Evolutionary conservation across 2,329 filamentous ascomycete species (phyloP), one percentile per base, ranked within the genome.

Genomic region (Tolypocladium album): DNA sequence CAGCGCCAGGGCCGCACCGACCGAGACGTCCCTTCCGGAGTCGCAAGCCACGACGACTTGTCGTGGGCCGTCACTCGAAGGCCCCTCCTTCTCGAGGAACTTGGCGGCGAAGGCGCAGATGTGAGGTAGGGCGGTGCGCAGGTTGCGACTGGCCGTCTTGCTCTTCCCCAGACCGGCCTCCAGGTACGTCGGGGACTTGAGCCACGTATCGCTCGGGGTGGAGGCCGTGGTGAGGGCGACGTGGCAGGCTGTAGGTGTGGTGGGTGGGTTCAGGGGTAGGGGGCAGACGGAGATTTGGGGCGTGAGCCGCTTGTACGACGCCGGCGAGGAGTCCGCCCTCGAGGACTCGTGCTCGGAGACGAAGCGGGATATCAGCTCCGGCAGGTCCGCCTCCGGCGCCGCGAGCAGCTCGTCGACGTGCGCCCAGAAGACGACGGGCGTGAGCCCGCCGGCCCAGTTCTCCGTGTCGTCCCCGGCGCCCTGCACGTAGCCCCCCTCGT

Each of bases 391-490:
- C 67, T 97, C 92, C 0, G 81, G 68, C 0, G 87, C 82, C 0
- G 72, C 72, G 24, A 95, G 76, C 13, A 97, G 76, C 7, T 69
- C 45, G 0, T 82, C 76, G 50, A 76, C 77, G 66, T 96, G 79
- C 2, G 73, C 73, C 94, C 94, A 99, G 74, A 96, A 99, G 0
- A 93, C 64, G 0, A 77, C 71, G 0, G 93, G 85, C 0, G 89
- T 94, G 20, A 97, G 81, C 0, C 90, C 91, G 58, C 83, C 77
- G 1, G 92, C 88, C 94, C 94, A 99, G 66, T 90, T 90, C 77
- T 99, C 94, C 15, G 89, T 90, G 71, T 99, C 94, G 72, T 99
- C 94, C 2, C 89, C 94, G 0, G 93, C 93, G 57, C 94, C 94
- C 74, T 97, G 94, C 61, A 99, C 88, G 69, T 99, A 99, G 4